Evolutionary conservation across 2,329 filamentous ascomycete species (phyloP).

Genomic region (Xylaria sp.): DNA sequence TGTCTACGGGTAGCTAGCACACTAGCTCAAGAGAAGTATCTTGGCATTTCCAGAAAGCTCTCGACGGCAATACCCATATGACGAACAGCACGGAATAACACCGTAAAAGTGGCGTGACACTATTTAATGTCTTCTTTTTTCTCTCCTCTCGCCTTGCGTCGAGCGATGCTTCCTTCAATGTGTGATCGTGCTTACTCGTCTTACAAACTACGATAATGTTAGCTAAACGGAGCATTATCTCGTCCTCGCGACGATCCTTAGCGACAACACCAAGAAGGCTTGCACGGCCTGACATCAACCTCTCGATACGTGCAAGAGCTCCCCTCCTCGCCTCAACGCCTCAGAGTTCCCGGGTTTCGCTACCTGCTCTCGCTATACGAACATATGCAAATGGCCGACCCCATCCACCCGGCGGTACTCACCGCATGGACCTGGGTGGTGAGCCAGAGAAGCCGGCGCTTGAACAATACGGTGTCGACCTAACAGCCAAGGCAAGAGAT

Average conservation of each 20-base stretch:
- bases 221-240: slow-evolving; percentile 53
- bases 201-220: slow-evolving; percentile 52
- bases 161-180: background rate
- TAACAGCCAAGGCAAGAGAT: slow-evolving; percentile 84
- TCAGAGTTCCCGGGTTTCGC: slow-evolving; percentile 34
- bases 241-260: slow-evolving; percentile 51
- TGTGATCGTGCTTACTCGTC: background rate
- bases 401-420: slow-evolving; percentile 89
- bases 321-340: slow-evolving; percentile 40
- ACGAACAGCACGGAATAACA: slow-evolving; percentile 3
- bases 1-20: background rate
- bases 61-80: slow-evolving; percentile 34
- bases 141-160: background rate
- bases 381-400: slow-evolving; percentile 77
- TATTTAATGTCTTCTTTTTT: slow-evolving; percentile 31
- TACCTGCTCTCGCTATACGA: slow-evolving; percentile 47
- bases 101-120: slow-evolving; percentile 23
- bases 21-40: slow-evolving; percentile 24
- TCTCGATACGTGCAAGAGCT: slow-evolving; percentile 42
- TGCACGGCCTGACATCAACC: slow-evolving; percentile 40
- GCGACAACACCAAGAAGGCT: slow-evolving; percentile 44
- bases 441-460: slow-evolving; percentile 84
- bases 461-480: slow-evolving; percentile 90
- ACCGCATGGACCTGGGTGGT: slow-evolving; percentile 88
- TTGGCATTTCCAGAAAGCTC: slow-evolving; percentile 49